Base-by-base conservation (phyloP, 164 flowering plant species). In the Kingdonia uniflora region DNA sequence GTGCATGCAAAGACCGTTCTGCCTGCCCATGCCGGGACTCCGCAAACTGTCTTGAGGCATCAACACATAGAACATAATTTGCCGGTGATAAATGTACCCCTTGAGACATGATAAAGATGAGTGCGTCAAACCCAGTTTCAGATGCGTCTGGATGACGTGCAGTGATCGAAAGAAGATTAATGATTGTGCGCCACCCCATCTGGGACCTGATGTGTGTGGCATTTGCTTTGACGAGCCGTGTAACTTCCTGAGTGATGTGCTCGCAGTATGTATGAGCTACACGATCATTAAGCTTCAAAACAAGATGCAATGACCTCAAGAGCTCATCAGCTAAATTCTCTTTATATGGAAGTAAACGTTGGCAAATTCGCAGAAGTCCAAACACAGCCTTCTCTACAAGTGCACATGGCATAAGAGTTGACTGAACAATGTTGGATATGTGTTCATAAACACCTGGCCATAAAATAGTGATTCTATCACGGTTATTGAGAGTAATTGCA, bases 211-310 rank as follows among this genome's bases (percentile, higher is more conserved):
- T 73, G 53, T 67, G 71, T 3, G 66, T 51, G 16, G 71, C 71
- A 57, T 70, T 73, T 39, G 74, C 69, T 62, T 70, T 70, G 40
- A 73, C 77, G 22, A 73, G 69, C 35, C 67, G 55, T 52, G 22
- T 55, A n/a, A 73, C 68, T 61, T 73, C 77, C 42, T 69, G 69
- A 0, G 77, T 70, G 24, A 73, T 73, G 43, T 70, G 62, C 59
- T 73, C 77, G 50, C 77, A 73, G 53, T 73, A 73, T 10, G 77
- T 71, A 67, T 73, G 74, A 20, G 77, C 77, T 17, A 73, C 74
- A 51, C 77, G 62, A 35, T 71, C 77, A 61, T 73, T 71, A 19
- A 73, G 76, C 62, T 73, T 69, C 54, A 64, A 33, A 11, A 73
- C 63, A 26, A 73, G 56, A 15, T 69, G 74, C 42, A 73, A 61